Evolutionary conservation across 73 alveolate species (phyloP), one percentile per base, ranked within the genome.

Genomic region (Paramecium sonneborni): DNA sequence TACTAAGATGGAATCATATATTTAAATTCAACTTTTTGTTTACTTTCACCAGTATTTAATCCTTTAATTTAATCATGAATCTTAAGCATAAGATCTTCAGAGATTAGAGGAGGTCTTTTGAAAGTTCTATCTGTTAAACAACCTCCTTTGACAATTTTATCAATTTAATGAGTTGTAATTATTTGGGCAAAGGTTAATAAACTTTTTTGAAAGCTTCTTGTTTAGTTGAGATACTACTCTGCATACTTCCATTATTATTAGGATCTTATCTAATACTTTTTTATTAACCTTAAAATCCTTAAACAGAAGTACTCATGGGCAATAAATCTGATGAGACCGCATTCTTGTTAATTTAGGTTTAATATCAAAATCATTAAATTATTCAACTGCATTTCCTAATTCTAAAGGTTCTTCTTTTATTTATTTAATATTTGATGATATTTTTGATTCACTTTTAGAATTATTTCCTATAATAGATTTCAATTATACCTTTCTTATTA

Each of bases 131-230:
- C 90, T 0, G 90, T 79, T 12, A 79, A 24, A 46, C 90, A 79
- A 38, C 90, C 90, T 43, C 90, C 90, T 20, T 79, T 79, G 30
- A 76, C 90, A 41, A 79, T 79, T 43, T 41, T 79, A 79, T 79
- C 90, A 20, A 79, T 23, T 20, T 79, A 34, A 32, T 26, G 3
- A 26, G 84, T 26, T 62, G 84, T 62, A 26, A 62, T 62, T 62
- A 23, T 28, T 62, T 62, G 18, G 84, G 84, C 48, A 62, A 62
- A 62, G 84, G 18, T 79, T 43, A 44, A 46, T 79, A 79, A 8
- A 79, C 90, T 23, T 44, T 79, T 79, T 79, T 79, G 0, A 79
- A 30, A 7, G 41, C 37, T 34, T 79, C 90, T 44, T 79, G 55
- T 46, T 79, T 79, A 10, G 26, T 23, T 26, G 90, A 79, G n/a